Evolutionary conservation across 225 moss, liverwort and hornwort species (phyloP).

Genomic region (Polytrichum formosum): DNA sequence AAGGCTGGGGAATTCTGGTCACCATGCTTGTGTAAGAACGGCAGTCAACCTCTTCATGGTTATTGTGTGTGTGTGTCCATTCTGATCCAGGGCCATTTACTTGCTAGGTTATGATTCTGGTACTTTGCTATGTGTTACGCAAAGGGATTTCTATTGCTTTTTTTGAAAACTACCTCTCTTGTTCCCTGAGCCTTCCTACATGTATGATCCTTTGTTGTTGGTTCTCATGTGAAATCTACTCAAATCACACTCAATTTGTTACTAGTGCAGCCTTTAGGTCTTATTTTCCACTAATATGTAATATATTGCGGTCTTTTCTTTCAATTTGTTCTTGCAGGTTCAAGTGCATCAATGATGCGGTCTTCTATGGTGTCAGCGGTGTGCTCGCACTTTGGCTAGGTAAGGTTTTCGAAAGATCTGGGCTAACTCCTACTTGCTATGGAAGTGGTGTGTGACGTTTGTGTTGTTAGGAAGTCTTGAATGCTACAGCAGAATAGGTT

Average conservation of each 20-base stretch:
- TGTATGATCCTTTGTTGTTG: not conserved
- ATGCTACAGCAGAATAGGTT: not conserved
- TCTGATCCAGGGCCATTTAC: too few species aligned
- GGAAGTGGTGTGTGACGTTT: not conserved
- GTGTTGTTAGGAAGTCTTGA: not conserved
- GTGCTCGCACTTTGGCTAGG: slow-evolving; percentile 70
- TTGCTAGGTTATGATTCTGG: too few species aligned
- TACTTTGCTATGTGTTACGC: too few species aligned
- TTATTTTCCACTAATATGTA: not conserved
- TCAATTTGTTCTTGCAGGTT: slow-evolving; percentile 36
- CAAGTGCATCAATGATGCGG: slow-evolving; percentile 33
- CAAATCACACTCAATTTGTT: too few species aligned
- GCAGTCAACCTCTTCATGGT: not conserved
- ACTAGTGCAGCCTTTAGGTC: not conserved
- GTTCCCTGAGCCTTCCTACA: not conserved
- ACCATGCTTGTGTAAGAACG: slow-evolving; percentile 81
- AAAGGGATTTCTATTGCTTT: too few species aligned
- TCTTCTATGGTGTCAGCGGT: slow-evolving; percentile 66
- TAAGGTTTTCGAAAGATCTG: slow-evolving; percentile 18
- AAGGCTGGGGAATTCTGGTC: slow-evolving; percentile 90
- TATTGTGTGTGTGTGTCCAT: not conserved
- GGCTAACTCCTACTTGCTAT: not conserved
- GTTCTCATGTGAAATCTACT: too few species aligned
- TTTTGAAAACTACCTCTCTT: not conserved
- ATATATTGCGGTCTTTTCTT: not conserved